Percentiles rank a stretch among this genome's conserved stretches.
phyloP scores from a whole-genome alignment of 2,329 filamentous ascomycete genomes.

The Aspergillus japonicus region DNA sequence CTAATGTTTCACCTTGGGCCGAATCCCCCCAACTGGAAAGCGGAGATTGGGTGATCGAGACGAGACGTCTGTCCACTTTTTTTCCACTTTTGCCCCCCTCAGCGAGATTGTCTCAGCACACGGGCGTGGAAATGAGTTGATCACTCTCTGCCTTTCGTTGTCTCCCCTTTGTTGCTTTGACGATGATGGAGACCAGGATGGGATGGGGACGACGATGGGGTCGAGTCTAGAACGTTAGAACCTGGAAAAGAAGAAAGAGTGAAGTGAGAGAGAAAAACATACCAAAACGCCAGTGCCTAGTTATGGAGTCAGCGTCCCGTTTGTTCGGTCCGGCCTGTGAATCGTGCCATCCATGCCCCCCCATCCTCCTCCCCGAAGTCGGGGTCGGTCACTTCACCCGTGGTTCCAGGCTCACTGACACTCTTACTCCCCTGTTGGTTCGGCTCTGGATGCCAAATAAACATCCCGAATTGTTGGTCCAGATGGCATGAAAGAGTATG shows the following conservation, averaged over 20 bases:
- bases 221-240: not conserved
- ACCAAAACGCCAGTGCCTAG: not conserved
- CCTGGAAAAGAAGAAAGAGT: not conserved
- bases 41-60: constrained; percentile 5
- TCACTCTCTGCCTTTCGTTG: not conserved
- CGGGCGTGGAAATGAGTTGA: not conserved
- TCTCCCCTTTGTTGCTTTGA: not conserved
- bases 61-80: not conserved
- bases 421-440: not conserved
- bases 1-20: constrained; percentile 23
- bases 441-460: not conserved
- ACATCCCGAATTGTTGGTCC: not conserved
- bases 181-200: not conserved
- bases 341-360: not conserved
- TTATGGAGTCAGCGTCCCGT: not conserved
- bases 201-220: not conserved
- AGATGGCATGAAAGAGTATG: not conserved
- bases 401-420: not conserved
- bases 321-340: not conserved
- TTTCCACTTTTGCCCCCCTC: not conserved
- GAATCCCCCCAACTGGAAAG: not conserved
- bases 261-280: not conserved
- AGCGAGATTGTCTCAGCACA: not conserved
- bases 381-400: not conserved
- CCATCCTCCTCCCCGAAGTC: not conserved